These are phyloP conservation scores for Mycena galericulata DNA, from an alignment of 768 basidiomycete genomes.

Conservation along the genomic window DNA sequence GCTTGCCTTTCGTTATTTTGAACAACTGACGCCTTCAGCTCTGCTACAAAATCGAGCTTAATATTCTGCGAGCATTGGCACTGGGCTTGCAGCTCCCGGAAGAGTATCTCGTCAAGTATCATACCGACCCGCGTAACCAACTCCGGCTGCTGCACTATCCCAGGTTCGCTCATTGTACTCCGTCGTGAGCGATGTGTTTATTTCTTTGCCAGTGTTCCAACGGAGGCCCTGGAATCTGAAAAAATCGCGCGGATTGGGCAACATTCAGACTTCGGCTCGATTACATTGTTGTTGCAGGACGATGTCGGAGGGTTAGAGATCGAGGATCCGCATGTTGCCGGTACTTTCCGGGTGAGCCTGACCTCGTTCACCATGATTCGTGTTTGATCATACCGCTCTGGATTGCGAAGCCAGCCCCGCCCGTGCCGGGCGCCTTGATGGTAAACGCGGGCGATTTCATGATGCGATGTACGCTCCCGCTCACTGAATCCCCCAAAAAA, in stretches of 20 bases:
- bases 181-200: neutral
- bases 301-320: constrained; percentile 71
- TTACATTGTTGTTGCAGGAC: constrained; percentile 73
- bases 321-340: constrained; percentile 61
- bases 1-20: no score
- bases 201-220: constrained; percentile 44
- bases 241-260: constrained; percentile 58
- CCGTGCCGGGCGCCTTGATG: constrained; percentile 61
- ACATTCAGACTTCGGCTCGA: constrained; percentile 67
- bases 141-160: constrained; percentile 71
- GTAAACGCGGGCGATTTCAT: constrained; percentile 66
- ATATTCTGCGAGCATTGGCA: constrained; percentile 61
- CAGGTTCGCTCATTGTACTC: constrained; percentile 36
- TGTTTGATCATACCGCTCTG: neutral
- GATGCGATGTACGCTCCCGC: constrained; percentile 55
- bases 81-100: constrained; percentile 57
- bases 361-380: neutral
- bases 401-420: constrained; percentile 49
- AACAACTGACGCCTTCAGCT: constrained; percentile 40
- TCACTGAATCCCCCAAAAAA: neutral
- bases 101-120: constrained; percentile 58
- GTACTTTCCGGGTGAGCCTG: constrained; percentile 51
- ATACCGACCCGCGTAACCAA: constrained; percentile 62
- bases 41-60: constrained; percentile 56
- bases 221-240: constrained; percentile 47